phyloP scores from a whole-genome alignment of 2,329 filamentous ascomycete species.

The Diaporthe helianthi region DNA sequence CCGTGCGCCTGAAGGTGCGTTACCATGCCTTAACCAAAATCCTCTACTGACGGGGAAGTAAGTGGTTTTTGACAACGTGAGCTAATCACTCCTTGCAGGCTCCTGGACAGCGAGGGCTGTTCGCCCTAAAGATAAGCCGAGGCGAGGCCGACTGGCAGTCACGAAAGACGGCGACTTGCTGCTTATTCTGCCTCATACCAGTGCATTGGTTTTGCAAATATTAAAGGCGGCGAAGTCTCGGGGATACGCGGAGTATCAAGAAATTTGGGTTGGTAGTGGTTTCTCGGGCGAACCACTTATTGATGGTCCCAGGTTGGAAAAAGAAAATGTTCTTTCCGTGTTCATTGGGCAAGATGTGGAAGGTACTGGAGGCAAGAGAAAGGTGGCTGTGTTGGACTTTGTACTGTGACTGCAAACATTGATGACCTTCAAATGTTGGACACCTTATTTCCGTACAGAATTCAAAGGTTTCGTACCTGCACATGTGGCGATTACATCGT shows the following conservation, averaged over 20 bases:
- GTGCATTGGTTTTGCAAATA: constrained; percentile 41
- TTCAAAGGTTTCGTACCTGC: background rate
- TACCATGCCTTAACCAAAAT: background rate
- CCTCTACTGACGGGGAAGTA: too few species aligned
- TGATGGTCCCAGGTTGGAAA: constrained; percentile 46
- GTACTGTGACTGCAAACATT: constrained; percentile 35
- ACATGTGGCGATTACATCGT: too few species aligned
- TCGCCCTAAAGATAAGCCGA: constrained; percentile 41
- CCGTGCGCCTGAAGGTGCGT: constrained; percentile 43
- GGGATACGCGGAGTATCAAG: constrained; percentile 44
- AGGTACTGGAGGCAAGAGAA: constrained; percentile 31
- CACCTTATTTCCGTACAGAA: too few species aligned
- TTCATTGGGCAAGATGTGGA: constrained; percentile 41
- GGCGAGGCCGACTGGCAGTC: constrained; percentile 47
- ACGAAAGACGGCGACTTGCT: constrained; percentile 46
- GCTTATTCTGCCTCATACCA: constrained; percentile 47
- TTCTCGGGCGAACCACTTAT: constrained; percentile 50
- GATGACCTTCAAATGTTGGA: too few species aligned
- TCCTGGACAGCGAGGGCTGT: constrained; percentile 45
- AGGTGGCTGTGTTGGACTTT: constrained; percentile 49
- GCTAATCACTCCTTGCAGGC: constrained; percentile 37
- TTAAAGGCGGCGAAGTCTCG: constrained; percentile 42
- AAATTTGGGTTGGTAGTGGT: constrained; percentile 46
- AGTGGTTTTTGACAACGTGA: background rate
- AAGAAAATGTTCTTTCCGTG: constrained; percentile 47